Percentiles rank a stretch among this genome's conserved stretches.
Evolutionary conservation across 257 asterid species (phyloP).

Genomic region (Solanum phureja): DNA sequence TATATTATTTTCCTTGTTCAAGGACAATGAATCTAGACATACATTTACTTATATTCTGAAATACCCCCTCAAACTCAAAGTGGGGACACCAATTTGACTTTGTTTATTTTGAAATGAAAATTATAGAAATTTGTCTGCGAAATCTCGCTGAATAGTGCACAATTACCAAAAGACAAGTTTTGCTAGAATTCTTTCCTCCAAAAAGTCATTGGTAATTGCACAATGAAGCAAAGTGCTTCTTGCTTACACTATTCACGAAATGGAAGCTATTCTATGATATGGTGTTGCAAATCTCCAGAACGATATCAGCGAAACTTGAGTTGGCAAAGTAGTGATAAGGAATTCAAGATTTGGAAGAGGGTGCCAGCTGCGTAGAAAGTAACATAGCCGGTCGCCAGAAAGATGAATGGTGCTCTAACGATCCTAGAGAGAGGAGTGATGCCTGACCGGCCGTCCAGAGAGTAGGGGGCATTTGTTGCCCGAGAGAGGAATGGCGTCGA

Average conservation of each 20-base stretch:
- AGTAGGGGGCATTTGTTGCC: not conserved
- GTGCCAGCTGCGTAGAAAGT: not conserved
- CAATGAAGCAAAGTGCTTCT: not conserved
- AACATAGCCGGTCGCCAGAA: not conserved
- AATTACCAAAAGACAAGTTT: not conserved
- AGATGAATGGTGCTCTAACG: not conserved
- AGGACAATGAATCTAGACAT: not conserved
- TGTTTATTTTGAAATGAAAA: not conserved
- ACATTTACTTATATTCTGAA: not conserved
- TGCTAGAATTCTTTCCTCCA: not conserved
- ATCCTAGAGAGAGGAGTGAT: not conserved
- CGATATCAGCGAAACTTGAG: not conserved
- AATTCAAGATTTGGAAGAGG: not conserved
- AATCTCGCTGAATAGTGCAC: not conserved
- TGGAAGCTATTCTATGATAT: not conserved
- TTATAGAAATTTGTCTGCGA: not conserved
- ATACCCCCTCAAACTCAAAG: not conserved
- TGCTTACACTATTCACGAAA: not conserved
- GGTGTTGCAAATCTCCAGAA: not conserved
- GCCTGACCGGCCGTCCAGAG: not conserved
- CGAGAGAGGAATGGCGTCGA: not conserved
- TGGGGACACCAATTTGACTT: not conserved
- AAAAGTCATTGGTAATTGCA: not conserved
- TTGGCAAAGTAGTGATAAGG: not conserved
- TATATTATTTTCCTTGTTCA: not conserved